Percentiles rank a stretch among this genome's conserved stretches.
Evolutionary conservation across 2,329 filamentous ascomycete genomes (phyloP).

Genomic region (Colletotrichum kahawae): DNA sequence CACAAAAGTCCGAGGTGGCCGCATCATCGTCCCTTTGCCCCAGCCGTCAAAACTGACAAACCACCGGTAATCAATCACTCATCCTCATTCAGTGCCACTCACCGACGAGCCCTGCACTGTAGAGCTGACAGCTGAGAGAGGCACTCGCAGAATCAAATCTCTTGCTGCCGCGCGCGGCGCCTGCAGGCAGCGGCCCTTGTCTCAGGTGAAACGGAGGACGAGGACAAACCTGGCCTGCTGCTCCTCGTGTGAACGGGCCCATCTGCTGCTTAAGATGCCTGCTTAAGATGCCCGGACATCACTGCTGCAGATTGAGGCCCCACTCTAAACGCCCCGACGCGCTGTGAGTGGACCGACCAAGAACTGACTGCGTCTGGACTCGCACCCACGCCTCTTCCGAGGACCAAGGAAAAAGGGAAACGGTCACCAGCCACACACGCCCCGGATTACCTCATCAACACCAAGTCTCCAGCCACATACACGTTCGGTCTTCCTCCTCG

Average conservation of each 20-base stretch:
- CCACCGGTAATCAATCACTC: background rate
- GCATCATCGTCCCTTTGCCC: background rate
- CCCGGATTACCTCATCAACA: background rate
- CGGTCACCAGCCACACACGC: background rate
- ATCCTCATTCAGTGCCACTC: background rate
- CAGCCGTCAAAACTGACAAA: background rate
- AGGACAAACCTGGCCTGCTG: background rate
- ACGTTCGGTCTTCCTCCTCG: background rate
- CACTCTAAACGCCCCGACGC: background rate
- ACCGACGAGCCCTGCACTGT: background rate
- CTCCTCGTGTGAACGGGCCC: background rate
- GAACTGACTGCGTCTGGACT: background rate
- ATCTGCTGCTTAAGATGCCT: background rate
- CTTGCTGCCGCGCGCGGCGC: constrained; percentile 6
- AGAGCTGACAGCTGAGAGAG: background rate
- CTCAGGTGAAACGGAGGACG: constrained; percentile 19
- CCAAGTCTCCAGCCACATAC: background rate
- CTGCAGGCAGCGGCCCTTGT: constrained; percentile 13
- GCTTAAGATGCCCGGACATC: background rate
- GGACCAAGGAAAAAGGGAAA: background rate
- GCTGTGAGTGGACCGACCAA: background rate
- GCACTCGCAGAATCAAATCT: background rate
- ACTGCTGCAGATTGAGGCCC: background rate
- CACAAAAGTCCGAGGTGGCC: background rate
- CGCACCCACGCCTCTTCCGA: background rate